Evolutionary conservation across 495 filamentous ascomycete species (phyloP).

Genomic region (Parathielavia hyrcaniae): DNA sequence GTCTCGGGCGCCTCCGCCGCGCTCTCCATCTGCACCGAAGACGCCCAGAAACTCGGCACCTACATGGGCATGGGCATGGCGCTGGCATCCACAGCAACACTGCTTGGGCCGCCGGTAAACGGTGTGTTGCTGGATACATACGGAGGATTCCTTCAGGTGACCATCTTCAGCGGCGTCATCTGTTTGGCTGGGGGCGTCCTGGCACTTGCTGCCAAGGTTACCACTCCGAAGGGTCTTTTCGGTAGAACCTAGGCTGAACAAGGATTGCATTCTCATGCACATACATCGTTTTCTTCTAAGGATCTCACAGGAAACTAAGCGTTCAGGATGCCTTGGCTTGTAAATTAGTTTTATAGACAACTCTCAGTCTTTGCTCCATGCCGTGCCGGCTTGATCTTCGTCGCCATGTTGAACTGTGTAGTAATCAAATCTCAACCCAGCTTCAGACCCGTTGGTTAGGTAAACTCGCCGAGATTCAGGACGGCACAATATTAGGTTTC

Average conservation of each 20-base stretch:
- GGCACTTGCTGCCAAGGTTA: slow-evolving; percentile 28
- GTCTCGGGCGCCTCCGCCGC: slow-evolving; percentile 42
- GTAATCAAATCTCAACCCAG: too few species aligned
- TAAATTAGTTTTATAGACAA: too few species aligned
- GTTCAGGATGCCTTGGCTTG: too few species aligned
- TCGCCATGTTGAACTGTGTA: too few species aligned
- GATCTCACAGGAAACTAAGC: too few species aligned
- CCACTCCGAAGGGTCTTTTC: slow-evolving; percentile 29
- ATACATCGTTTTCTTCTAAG: not conserved
- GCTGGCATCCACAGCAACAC: slow-evolving; percentile 35
- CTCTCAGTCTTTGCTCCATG: too few species aligned
- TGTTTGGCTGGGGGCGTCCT: slow-evolving; percentile 31
- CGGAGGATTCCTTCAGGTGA: slow-evolving; percentile 35
- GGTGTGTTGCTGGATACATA: slow-evolving; percentile 44
- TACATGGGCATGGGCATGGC: slow-evolving; percentile 53
- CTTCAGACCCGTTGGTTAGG: too few species aligned
- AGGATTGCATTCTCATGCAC: not conserved
- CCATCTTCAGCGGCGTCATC: slow-evolving; percentile 45
- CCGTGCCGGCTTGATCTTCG: too few species aligned
- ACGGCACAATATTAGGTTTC: too few species aligned
- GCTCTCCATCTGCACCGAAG: slow-evolving; percentile 37
- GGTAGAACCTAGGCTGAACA: slow-evolving; percentile 7
- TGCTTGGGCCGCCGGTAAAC: slow-evolving; percentile 51
- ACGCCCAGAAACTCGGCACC: slow-evolving; percentile 46
- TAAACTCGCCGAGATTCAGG: too few species aligned